Base-by-base conservation (phyloP, 345 rosid species). In the Clarkia xantiana region DNA sequence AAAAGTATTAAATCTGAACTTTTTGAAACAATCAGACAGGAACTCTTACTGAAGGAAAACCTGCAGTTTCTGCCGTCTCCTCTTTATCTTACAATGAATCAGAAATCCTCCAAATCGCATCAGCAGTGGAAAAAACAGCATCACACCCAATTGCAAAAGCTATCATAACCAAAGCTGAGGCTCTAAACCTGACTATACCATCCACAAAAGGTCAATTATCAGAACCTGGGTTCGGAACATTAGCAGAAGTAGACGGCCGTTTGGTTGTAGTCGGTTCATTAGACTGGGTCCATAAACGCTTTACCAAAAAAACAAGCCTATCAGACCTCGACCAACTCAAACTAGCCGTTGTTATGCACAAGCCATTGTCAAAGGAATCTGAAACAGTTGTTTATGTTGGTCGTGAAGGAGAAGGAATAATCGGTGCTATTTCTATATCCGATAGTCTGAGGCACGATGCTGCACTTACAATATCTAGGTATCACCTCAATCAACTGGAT, bases 41-140 rank as follows among this genome's bases (percentile, higher is more conserved):
- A 36, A 90, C 97, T 49, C 91, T 90, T 44, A 86, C 94, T 13
- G 91, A 81, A 78, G 97, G 97, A 70, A 81, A 71, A 73, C 94
- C 94, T 44, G 47, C 77, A 2, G 89, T 90, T 58, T 73, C 80
- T 58, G 79, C 72, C 12, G 78, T 90, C 59, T 81, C 80, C 58
- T 83, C 96, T 49, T 41, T 66, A 45, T 54, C 51, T 39, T 75
- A 79, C 48, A 56, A 73, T 56, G 86, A 86, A 62, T 58, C 76
- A 39, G 93, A 81, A 63, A 75, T 90, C 70, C 86, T 86, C 58
- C 69, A 66, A 70, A 58, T 86, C 63, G 89, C 97, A 61, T 87
- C 90, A 41, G 97, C 97, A 13, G 93, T 90, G n/a, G 94, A 90
- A 75, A 83, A 68, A 71, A 86, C 93, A 61, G 89, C 89, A 13